Base-by-base conservation (phyloP, 2,329 filamentous ascomycete species). In the Seiridium unicorne region DNA sequence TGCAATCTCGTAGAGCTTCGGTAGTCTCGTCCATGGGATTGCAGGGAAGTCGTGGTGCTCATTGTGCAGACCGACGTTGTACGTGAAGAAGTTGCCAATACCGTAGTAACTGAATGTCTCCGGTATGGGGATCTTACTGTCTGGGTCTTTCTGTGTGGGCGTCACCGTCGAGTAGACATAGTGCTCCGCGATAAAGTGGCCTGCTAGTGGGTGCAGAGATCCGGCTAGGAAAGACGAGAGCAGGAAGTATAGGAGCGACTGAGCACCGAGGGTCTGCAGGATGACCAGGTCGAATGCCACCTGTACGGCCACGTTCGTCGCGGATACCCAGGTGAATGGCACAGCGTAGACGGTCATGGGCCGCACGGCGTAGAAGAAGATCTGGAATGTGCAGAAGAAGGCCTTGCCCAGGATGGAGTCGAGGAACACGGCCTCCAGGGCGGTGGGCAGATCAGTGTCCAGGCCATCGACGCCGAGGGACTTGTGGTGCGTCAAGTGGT, bases 41-140 rank as follows among this genome's bases (percentile, higher is more conserved):
- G 95, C 95, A 9, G 95, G 95, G 78, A 99, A 99, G 76, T 99
- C 95, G 75, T 99, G 95, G 77, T 99, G 95, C 81, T 99, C 95
- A 74, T 99, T 99, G 81, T 99, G 95, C 70, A 97, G 80, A 57
- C 95, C 95, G 51, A 99, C 95, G 69, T 99, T 99, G 82, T 98
- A 99, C 1, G 93, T 97, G 55, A 99, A 78, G 69, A 93, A 77
- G 78, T 99, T 99, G 65, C 98, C 84, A 0, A 90, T 86, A 0
- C 95, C 95, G 73, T 99, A 99, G 84, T 99, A 99, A 53, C 90
- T 94, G 79, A 92, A 99, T 1, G 95, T 99, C 81, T 99, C 95
- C 2, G 95, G 93, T 4, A 96, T 84, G 13, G 88, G 83, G 47
- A 90, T 79, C 46, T 79, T 76, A 67, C 88, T 89, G 32, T 81